A percentile compares a stretch with the other conserved stretches of the same genome.
Evolutionary conservation across 192 early-diverging fungal species (phyloP).

Genomic region (Mortierella claussenii): DNA sequence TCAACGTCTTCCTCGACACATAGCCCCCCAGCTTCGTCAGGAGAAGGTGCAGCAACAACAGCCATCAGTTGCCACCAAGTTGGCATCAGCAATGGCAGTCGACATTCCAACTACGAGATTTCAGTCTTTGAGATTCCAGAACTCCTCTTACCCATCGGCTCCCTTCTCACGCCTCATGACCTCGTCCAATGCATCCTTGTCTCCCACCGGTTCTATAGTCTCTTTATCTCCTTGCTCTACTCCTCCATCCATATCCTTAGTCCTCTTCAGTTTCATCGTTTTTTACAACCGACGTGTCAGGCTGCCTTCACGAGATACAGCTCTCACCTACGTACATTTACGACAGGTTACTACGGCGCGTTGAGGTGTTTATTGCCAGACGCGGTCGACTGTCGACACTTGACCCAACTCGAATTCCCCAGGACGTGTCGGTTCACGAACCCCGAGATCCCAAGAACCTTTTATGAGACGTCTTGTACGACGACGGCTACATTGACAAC

Average conservation of each 20-base stretch:
- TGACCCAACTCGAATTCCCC: conserved; percentile 20
- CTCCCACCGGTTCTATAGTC: conserved; percentile 4
- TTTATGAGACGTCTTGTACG: no score
- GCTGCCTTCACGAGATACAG: conserved; percentile 3
- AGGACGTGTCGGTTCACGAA: conserved; percentile 10
- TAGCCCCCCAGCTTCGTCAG: no score
- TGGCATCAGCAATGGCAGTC: no score
- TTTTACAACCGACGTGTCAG: neutral
- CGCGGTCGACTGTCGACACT: neutral
- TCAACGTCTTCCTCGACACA: no score
- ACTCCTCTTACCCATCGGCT: conserved; percentile 17
- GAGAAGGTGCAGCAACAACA: no score
- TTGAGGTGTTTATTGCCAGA: conserved; percentile 1
- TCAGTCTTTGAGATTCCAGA: conserved; percentile 51
- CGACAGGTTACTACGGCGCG: conserved; percentile 15
- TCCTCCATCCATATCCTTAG: conserved; percentile 16
- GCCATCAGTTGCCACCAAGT: no score
- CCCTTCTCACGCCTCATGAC: conserved; percentile 18
- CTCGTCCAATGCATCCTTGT: conserved; percentile 17
- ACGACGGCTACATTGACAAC: no score
- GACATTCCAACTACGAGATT: no score
- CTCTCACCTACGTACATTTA: conserved; percentile 13
- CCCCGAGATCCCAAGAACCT: conserved; percentile 6
- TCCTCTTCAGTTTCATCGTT: conserved; percentile 16
- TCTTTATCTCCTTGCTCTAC: conserved; percentile 23